phyloP scores from a whole-genome alignment of 2,329 filamentous ascomycete species.

The Tolypocladium inflatum region DNA sequence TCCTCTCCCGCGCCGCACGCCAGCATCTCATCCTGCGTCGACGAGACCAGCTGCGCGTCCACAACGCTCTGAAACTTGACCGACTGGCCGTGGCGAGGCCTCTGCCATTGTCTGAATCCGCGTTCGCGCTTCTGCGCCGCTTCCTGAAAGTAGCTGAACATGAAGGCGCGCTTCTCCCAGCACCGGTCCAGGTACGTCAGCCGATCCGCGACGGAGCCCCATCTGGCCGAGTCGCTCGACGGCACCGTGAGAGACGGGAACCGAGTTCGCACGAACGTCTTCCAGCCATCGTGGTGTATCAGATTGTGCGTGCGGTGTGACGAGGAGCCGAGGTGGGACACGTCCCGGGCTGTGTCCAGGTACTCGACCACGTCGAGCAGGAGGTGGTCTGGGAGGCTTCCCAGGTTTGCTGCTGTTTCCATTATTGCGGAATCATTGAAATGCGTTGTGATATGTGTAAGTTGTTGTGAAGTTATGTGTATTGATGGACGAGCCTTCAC shows the following conservation, averaged over 20 bases:
- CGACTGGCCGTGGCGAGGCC: constrained; percentile 21
- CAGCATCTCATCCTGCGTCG: constrained; percentile 33
- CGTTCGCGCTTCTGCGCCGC: constrained; percentile 8
- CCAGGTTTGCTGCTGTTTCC: constrained; percentile 23
- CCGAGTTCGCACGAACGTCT: constrained; percentile 33
- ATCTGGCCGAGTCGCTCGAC: constrained; percentile 14
- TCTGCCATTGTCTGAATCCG: background rate
- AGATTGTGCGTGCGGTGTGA: constrained; percentile 29
- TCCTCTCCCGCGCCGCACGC: constrained; percentile 44
- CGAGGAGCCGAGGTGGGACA: constrained; percentile 30
- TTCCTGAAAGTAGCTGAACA: constrained; percentile 17
- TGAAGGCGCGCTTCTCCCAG: constrained; percentile 41
- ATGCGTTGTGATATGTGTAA: background rate
- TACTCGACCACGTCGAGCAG: constrained; percentile 37
- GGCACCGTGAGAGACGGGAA: constrained; percentile 33
- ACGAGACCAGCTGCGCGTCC: constrained; percentile 29
- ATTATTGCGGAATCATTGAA: constrained; percentile 1
- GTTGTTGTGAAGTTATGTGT: background rate
- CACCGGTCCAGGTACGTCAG: constrained; percentile 41
- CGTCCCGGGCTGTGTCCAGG: constrained; percentile 37
- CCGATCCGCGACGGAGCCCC: constrained; percentile 30
- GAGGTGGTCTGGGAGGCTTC: constrained; percentile 38
- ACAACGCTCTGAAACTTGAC: constrained; percentile 37
- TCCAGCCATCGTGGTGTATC: constrained; percentile 36
- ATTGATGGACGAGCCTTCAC: background rate